These are phyloP conservation scores for Golubevia pallescens DNA, from an alignment of 1,284 basidiomycete genomes.

Conservation along the genomic window DNA sequence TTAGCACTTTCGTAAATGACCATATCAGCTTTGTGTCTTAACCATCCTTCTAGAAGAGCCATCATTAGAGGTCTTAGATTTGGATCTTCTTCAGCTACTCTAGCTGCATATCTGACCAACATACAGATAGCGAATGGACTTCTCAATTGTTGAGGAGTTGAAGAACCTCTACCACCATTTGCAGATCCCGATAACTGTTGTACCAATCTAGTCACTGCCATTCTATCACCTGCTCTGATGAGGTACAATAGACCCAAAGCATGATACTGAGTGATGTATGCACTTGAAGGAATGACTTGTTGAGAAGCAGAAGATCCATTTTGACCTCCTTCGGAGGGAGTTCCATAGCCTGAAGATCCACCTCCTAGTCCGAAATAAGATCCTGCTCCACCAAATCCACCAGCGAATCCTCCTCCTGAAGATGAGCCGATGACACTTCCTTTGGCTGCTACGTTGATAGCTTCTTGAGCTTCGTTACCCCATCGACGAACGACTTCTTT, in stretches of 20 bases:
- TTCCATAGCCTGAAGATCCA: conserved; percentile 9
- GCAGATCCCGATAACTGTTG: conserved; percentile 72
- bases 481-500: conserved; percentile 86
- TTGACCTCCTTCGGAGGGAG: neutral
- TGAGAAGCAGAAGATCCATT: too few relatives aligned
- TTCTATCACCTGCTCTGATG: conserved; percentile 94
- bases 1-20: conserved; percentile 98
- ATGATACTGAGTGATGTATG: conserved; percentile 93
- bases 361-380: conserved; percentile 60
- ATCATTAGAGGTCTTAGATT: conserved; percentile 71
- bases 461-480: conserved; percentile 98
- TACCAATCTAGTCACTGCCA: conserved; percentile 99
- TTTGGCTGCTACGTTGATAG: conserved; percentile 71
- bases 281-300: too few relatives aligned
- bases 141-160: conserved; percentile 72
- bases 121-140: conserved; percentile 99
- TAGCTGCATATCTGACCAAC: conserved; percentile 95
- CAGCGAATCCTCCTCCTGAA: conserved; percentile 16
- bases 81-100: conserved; percentile 98
- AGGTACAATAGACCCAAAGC: conserved; percentile 91
- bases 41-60: conserved; percentile 91
- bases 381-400: conserved; percentile 67
- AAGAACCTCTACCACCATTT: conserved; percentile 75
- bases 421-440: conserved; percentile 9
- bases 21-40: conserved; percentile 99